Conservation (phyloP, 345 rosid species). For the Camelina hispida region DNA sequence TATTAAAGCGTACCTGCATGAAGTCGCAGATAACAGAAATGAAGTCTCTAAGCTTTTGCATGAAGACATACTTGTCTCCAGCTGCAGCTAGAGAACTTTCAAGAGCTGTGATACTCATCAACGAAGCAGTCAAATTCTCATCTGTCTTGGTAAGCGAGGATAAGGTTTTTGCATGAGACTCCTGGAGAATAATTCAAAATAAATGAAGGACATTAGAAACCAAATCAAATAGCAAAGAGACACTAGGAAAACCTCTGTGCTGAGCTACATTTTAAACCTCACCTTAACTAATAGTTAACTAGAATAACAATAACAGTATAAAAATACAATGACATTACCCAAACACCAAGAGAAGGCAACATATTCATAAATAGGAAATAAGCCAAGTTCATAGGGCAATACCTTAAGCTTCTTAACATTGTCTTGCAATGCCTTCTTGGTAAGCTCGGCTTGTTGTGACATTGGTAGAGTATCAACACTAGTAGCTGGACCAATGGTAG, state of each 20-base stretch:
- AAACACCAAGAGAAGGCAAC: slow-evolving; percentile 10
- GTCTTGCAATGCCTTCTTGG: slow-evolving; percentile 70
- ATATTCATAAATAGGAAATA: not conserved
- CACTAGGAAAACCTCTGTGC: not conserved
- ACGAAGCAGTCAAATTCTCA: slow-evolving; percentile 87
- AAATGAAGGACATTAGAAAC: slow-evolving; percentile 35
- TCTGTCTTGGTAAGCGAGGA: slow-evolving; percentile 69
- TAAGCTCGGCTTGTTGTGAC: slow-evolving; percentile 76
- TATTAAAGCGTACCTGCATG: slow-evolving; percentile 82
- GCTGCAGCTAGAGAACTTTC: slow-evolving; percentile 82
- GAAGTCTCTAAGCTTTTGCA: slow-evolving; percentile 98
- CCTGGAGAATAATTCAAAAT: slow-evolving; percentile 54
- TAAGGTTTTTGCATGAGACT: slow-evolving; percentile 71
- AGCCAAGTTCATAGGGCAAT: slow-evolving; percentile 34
- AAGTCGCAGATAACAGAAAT: slow-evolving; percentile 94
- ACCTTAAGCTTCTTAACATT: slow-evolving; percentile 72
- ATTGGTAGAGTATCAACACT: slow-evolving; percentile 61
- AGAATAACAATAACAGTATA: slow-evolving; percentile 17
- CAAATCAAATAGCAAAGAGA: slow-evolving; percentile 8
- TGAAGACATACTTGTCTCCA: slow-evolving; percentile 97
- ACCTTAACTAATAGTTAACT: slow-evolving; percentile 24
- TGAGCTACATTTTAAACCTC: not conserved
- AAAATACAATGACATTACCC: not conserved
- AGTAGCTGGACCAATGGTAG: slow-evolving; percentile 60
- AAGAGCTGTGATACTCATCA: slow-evolving; percentile 72